Evolutionary conservation across 2,329 filamentous ascomycete genomes (phyloP), one percentile per base, ranked within the genome.

Genomic region (Septoria linicola): DNA sequence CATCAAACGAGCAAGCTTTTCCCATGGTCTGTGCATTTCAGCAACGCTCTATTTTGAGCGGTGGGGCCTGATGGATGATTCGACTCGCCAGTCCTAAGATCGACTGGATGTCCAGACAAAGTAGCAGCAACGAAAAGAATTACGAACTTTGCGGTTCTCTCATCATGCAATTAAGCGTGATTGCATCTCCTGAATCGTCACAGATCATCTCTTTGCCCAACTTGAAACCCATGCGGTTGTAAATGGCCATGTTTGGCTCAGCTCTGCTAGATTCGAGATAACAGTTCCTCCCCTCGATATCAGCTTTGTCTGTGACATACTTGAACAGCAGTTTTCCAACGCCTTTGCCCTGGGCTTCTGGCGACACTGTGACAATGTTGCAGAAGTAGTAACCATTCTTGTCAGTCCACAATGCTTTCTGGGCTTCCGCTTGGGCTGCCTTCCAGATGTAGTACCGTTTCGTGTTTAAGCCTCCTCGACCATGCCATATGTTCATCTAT

Each of bases 401-500:
- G 50, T 87, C 82, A 0, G 73, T 80, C 85, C 85, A 89, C 3
- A 88, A 69, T 20, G 78, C 70, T 0, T 72, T 71, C 49, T 88
- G 85, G 1, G 80, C 82, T 32, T 79, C 72, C 0, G 78, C 75
- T 66, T 89, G 85, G 4, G 79, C 75, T 3, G 74, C 74, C 63
- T 89, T 89, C 85, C 84, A 89, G 59, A 88, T 85, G 67, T 80
- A 84, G 65, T 89, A 89, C 4, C 86, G 79, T 70, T 78, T 78
- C 6, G 83, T 78, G 51, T 80, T 83, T 3, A 89, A 71, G 0
- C 86, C 86, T 10, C 86, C 86, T 1, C 84, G 79, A 1, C 86
- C 86, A 57, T 84, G 84, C 65, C 76, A 78, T 11, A 86, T 63
- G 61, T 89, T 88, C 77, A 85, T 87, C 10, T 47, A 5, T 8